Percentiles rank a stretch among this genome's conserved stretches.
phyloP scores from a whole-genome alignment of 2,329 filamentous ascomycete species.

The Zalaria sp. region DNA sequence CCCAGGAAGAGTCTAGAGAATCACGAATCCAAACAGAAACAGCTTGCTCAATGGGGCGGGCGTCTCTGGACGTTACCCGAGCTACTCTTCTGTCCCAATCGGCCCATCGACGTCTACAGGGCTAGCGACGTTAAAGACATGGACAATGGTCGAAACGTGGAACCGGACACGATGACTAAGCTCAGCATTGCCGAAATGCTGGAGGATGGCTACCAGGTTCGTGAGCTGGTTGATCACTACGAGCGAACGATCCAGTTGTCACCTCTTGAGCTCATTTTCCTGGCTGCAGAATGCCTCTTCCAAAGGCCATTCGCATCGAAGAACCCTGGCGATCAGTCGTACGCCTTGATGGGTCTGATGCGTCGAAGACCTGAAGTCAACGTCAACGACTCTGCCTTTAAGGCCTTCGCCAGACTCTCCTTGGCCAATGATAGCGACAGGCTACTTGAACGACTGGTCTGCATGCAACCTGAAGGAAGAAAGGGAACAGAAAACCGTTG shows the following conservation, averaged over 20 bases:
- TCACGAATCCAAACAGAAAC: slow-evolving; percentile 5
- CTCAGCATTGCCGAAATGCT: slow-evolving; percentile 27
- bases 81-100: slow-evolving; percentile 20
- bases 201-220: slow-evolving; percentile 23
- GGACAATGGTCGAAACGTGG: slow-evolving; percentile 17
- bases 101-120: slow-evolving; percentile 19
- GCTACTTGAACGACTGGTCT: slow-evolving; percentile 32
- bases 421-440: slow-evolving; percentile 31
- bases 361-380: slow-evolving; percentile 25
- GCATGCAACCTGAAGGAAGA: slow-evolving; percentile 20
- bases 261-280: slow-evolving; percentile 26
- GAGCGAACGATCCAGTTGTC: slow-evolving; percentile 26
- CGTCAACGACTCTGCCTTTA: slow-evolving; percentile 27
- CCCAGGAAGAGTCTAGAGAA: too few species aligned
- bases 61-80: slow-evolving; percentile 35
- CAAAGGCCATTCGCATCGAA: slow-evolving; percentile 23
- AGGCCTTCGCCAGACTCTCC: slow-evolving; percentile 33
- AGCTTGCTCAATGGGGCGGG: slow-evolving; percentile 29
- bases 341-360: slow-evolving; percentile 33
- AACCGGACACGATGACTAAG: slow-evolving; percentile 7
- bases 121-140: slow-evolving; percentile 13
- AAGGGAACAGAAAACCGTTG: too few species aligned
- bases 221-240: slow-evolving; percentile 32
- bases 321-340: slow-evolving; percentile 26
- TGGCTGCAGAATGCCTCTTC: slow-evolving; percentile 27